Base-by-base conservation (phyloP, 257 asterid genomes). In the Scutellaria minor region DNA sequence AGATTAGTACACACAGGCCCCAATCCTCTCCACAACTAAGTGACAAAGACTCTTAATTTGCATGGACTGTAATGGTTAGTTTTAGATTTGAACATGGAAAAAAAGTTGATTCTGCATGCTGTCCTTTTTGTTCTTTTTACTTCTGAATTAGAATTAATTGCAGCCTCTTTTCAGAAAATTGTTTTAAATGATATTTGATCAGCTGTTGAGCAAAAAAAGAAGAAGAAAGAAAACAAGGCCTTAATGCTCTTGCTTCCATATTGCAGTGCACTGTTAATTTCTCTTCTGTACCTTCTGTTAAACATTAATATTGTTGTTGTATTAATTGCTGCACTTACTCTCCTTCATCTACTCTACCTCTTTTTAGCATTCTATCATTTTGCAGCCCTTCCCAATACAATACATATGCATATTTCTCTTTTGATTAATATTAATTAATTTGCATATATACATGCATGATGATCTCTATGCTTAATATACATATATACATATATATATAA, bases 1-100 rank as follows among this genome's bases (percentile, higher is more conserved):
- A 78, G 90, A 81, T 78, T 80, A 53, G 84, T 85, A 27, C 88
- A 85, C 83, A 83, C 90, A 0, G 88, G 88, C 1, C 88, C 90
- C 14, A 85, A 85, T 35, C 90, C 90, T 70, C 87, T 85, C 68
- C 90, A 85, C 72, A 18, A 18, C 18, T 18, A 18, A n/a, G n/a
- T n/a, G n/a, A n/a, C n/a, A n/a, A n/a, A n/a, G n/a, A n/a, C n/a
- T n/a, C n/a, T n/a, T n/a, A n/a, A n/a, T n/a, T n/a, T n/a, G n/a
- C n/a, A 18, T 18, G 27, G 27, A 24, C 27, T 24, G 27, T 24
- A 24, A 31, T 77, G 54, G 50, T 73, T 71, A 57, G 69, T 77
- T 42, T 67, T 66, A 72, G 76, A 64, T 58, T 75, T 60, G 31
- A 9, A 58, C 3, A 24, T 15, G 56, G 72, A 50, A 45, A 56